Conservation (phyloP, 306 rosid genomes). For the Cicer pinnatifidum region DNA sequence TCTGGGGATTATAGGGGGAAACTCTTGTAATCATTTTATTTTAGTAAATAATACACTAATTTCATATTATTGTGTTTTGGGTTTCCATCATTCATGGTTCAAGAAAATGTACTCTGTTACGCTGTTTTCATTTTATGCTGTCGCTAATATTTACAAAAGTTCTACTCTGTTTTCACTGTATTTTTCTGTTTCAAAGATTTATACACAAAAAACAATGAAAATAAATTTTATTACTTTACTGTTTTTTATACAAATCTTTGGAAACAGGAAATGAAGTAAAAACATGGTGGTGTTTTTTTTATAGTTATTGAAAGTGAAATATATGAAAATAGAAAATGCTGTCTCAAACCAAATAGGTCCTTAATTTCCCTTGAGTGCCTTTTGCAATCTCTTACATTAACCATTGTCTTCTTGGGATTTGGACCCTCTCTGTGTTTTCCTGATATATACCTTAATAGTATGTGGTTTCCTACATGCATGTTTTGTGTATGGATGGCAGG, state of each 20-base stretch:
- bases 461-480: conserved; percentile 29
- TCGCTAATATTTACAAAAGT: neutral
- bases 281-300: neutral
- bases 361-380: conserved; percentile 1
- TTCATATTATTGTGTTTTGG: too few species aligned
- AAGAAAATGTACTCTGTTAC: neutral
- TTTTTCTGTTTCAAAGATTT: neutral
- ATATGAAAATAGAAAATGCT: neutral
- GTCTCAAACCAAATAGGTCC: conserved; percentile 12
- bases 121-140: neutral
- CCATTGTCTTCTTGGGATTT: conserved; percentile 12
- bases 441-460: conserved; percentile 19
- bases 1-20: too few species aligned
- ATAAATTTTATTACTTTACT: neutral
- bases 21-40: too few species aligned
- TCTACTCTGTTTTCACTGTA: conserved; percentile 6
- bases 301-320: neutral
- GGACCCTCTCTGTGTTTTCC: conserved; percentile 9
- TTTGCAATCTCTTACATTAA: conserved; percentile 16
- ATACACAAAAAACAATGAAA: neutral
- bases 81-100: neutral
- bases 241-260: neutral
- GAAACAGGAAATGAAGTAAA: neutral
- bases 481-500: conserved; percentile 39
- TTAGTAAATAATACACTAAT: too few species aligned